Conservation (phyloP, 106 monocot species). For the Phalaenopsis equestris region DNA sequence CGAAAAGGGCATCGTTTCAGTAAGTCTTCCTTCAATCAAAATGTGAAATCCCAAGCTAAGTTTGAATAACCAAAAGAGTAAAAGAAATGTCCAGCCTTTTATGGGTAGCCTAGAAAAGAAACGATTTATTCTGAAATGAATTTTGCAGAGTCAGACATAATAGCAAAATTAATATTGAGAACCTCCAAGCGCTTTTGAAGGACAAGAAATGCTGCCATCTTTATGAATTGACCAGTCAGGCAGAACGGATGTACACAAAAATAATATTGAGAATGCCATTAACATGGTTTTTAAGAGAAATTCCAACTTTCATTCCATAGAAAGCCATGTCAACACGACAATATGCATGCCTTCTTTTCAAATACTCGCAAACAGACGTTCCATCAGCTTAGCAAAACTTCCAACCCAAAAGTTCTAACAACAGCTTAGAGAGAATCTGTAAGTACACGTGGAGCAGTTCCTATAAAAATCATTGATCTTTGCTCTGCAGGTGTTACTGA, state of each 20-base stretch:
- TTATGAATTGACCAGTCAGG: constrained; percentile 12
- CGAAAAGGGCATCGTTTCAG: not conserved
- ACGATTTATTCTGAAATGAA: constrained; percentile 7
- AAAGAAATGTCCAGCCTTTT: constrained; percentile 6
- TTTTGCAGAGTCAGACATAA: constrained; percentile 8
- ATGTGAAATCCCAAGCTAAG: not conserved
- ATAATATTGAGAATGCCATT: not conserved
- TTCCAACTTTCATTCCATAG: constrained; percentile 10
- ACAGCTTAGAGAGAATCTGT: constrained; percentile 44
- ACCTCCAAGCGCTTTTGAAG: constrained; percentile 28
- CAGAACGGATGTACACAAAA: constrained; percentile 11
- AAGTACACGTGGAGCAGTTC: constrained; percentile 48
- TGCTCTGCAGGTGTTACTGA: constrained; percentile 38
- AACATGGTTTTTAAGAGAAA: not conserved
- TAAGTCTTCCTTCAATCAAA: not conserved
- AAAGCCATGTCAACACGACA: constrained; percentile 6
- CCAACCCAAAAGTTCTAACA: constrained; percentile 28
- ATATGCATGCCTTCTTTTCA: constrained; percentile 6
- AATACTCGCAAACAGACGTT: not conserved
- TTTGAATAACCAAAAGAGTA: not conserved
- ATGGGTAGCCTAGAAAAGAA: not conserved
- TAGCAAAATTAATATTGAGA: constrained; percentile 29
- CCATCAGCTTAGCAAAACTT: constrained; percentile 8
- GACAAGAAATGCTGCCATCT: constrained; percentile 29
- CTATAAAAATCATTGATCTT: constrained; percentile 32